Conservation (phyloP, 2,329 filamentous ascomycete species). For the Hypoxylon sp. region DNA sequence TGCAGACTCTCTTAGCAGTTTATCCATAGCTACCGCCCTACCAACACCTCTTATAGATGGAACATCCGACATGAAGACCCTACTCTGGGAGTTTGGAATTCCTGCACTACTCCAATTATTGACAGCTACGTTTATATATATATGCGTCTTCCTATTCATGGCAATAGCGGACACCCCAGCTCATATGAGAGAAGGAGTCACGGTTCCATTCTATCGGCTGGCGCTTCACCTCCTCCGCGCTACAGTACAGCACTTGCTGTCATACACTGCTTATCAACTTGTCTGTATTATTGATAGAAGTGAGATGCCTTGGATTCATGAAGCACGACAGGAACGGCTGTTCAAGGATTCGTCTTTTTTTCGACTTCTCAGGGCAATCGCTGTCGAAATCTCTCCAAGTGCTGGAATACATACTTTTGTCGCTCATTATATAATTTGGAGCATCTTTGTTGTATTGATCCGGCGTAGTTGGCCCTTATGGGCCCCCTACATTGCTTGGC, state of each 20-base stretch:
- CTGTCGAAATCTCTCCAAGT: conserved; percentile 4
- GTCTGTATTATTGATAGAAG: conserved; percentile 29
- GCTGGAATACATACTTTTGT: conserved; percentile 32
- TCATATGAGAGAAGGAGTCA: conserved; percentile 22
- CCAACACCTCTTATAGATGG: conserved; percentile 36
- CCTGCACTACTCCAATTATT: conserved; percentile 43
- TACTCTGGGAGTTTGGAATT: conserved; percentile 44
- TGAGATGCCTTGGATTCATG: not conserved
- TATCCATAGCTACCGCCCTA: conserved; percentile 31
- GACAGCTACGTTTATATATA: conserved; percentile 42
- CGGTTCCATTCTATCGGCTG: conserved; percentile 38
- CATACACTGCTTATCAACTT: conserved; percentile 51
- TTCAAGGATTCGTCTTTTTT: not conserved
- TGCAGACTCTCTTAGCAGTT: conserved; percentile 11
- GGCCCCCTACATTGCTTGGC: conserved; percentile 46
- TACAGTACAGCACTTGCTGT: conserved; percentile 47
- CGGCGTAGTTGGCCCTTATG: conserved; percentile 25
- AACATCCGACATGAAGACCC: not conserved
- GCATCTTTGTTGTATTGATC: conserved; percentile 26
- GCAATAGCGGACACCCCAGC: conserved; percentile 42
- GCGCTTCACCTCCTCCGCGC: conserved; percentile 45
- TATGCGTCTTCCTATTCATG: conserved; percentile 42
- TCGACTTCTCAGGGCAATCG: not conserved
- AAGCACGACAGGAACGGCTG: not conserved
- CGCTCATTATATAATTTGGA: conserved; percentile 40